These are phyloP conservation scores for Ascodesmis nigricans DNA, from an alignment of 495 filamentous ascomycete species.

Conservation along the genomic window DNA sequence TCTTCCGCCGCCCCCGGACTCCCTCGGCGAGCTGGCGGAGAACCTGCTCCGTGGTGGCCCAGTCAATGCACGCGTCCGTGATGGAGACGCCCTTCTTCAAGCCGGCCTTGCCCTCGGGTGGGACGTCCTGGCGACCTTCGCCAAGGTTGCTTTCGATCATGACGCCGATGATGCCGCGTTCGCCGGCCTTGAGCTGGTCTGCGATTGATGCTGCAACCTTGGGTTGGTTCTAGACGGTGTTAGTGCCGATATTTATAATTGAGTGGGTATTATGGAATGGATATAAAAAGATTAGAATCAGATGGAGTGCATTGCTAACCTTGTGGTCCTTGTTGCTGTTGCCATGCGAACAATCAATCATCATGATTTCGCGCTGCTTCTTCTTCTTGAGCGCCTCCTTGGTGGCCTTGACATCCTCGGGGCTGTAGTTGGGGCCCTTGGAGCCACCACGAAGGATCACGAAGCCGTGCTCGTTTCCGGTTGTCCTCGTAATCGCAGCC, in stretches of 20 bases:
- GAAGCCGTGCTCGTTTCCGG: slow-evolving; percentile 89
- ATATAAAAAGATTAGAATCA: not conserved
- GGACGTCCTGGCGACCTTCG: slow-evolving; percentile 88
- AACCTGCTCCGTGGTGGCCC: slow-evolving; percentile 67
- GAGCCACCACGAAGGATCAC: slow-evolving; percentile 83
- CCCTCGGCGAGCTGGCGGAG: slow-evolving; percentile 72
- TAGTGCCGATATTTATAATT: slow-evolving; percentile 1
- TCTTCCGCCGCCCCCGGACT: slow-evolving; percentile 47
- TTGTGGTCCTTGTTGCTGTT: slow-evolving; percentile 41
- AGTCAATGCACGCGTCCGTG: slow-evolving; percentile 93
- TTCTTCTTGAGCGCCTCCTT: slow-evolving; percentile 69
- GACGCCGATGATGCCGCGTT: slow-evolving; percentile 75
- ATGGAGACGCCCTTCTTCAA: slow-evolving; percentile 88
- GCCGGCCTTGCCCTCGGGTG: slow-evolving; percentile 38
- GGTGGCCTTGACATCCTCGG: slow-evolving; percentile 50
- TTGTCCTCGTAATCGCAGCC: slow-evolving; percentile 80
- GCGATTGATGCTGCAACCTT: slow-evolving; percentile 63
- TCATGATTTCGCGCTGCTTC: slow-evolving; percentile 68
- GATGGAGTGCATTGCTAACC: slow-evolving; percentile 1
- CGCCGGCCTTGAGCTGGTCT: slow-evolving; percentile 67
- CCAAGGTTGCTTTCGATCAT: slow-evolving; percentile 99
- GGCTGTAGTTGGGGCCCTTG: slow-evolving; percentile 88
- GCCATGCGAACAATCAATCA: slow-evolving; percentile 91
- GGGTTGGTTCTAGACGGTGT: slow-evolving; percentile 51
- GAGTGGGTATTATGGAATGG: not conserved